phyloP scores from a whole-genome alignment of 2,329 filamentous ascomycete species.

The Neophaeococcomyces aloes region DNA sequence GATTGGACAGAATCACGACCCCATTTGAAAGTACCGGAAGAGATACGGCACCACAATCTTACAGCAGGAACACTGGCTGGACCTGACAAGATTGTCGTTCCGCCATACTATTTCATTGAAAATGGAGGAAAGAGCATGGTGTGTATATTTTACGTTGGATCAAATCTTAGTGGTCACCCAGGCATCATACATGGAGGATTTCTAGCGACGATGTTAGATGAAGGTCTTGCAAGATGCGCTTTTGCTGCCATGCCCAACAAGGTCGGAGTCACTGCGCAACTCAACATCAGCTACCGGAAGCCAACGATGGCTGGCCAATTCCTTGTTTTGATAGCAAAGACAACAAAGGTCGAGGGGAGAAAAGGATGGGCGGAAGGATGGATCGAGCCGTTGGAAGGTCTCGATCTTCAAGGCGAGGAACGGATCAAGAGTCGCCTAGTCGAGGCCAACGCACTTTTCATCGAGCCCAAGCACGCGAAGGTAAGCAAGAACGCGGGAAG shows the following conservation, averaged over 20 bases:
- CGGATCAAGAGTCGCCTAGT: conserved; percentile 47
- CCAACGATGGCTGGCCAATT: conserved; percentile 67
- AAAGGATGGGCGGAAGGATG: conserved; percentile 90
- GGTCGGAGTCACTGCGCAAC: conserved; percentile 72
- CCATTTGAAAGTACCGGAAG: conserved; percentile 70
- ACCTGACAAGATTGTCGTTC: conserved; percentile 64
- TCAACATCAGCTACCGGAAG: conserved; percentile 71
- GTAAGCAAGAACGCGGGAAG: conserved; percentile 33
- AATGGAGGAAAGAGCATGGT: conserved; percentile 58
- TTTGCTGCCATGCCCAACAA: conserved; percentile 81
- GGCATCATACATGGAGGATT: conserved; percentile 85
- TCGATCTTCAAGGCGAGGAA: conserved; percentile 48
- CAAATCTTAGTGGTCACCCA: conserved; percentile 75
- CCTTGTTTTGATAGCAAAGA: conserved; percentile 67
- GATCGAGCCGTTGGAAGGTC: conserved; percentile 64
- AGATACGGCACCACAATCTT: conserved; percentile 61
- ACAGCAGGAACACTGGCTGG: conserved; percentile 73
- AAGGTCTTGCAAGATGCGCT: conserved; percentile 77
- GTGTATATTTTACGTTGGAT: conserved; percentile 65
- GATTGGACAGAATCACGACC: conserved; percentile 68
- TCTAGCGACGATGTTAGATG: conserved; percentile 84
- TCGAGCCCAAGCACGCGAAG: conserved; percentile 74
- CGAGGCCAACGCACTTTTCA: conserved; percentile 75
- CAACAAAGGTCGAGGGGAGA: conserved; percentile 75
- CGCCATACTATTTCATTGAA: conserved; percentile 68